Conservation (phyloP, 768 basidiomycete species). For the Pulveroboletus ravenelii region DNA sequence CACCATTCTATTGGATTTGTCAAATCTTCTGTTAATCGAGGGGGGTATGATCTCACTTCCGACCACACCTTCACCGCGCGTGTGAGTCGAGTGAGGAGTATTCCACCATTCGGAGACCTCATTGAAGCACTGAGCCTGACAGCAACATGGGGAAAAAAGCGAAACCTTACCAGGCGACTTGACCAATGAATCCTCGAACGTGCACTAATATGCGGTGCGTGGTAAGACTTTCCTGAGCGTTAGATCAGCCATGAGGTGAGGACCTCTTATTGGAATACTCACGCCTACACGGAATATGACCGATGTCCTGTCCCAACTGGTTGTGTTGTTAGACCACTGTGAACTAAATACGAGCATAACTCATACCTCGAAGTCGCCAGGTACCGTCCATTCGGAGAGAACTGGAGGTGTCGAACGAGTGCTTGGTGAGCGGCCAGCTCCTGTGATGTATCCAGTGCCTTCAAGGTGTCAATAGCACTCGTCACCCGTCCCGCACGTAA, state of each 20-base stretch:
- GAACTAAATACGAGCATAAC: constrained; percentile 5
- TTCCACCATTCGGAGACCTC: constrained; percentile 46
- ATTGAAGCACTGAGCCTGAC: constrained; percentile 8
- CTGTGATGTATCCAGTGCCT: constrained; percentile 37
- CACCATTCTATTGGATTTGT: constrained; percentile 38
- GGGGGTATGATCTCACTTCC: constrained; percentile 32
- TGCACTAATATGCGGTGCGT: constrained; percentile 48
- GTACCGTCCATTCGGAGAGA: constrained; percentile 51
- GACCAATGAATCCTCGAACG: constrained; percentile 48
- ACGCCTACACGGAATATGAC: constrained; percentile 47
- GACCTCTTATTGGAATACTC: constrained; percentile 18
- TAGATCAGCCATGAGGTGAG: constrained; percentile 12
- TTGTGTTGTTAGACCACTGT: constrained; percentile 7
- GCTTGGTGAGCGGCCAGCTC: constrained; percentile 44
- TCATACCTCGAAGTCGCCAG: constrained; percentile 49
- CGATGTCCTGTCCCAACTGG: constrained; percentile 49
- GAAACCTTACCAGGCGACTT: constrained; percentile 45
- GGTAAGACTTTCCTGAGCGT: constrained; percentile 36
- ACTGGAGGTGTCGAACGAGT: constrained; percentile 50
- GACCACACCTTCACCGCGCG: constrained; percentile 52
- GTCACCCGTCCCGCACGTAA: constrained; percentile 39
- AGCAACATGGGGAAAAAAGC: not conserved
- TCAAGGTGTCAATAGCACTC: constrained; percentile 39
- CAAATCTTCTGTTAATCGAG: constrained; percentile 1
- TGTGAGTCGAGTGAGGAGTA: constrained; percentile 44